phyloP scores from a whole-genome alignment of 768 basidiomycete genomes.

The Mrakia gelida region DNA sequence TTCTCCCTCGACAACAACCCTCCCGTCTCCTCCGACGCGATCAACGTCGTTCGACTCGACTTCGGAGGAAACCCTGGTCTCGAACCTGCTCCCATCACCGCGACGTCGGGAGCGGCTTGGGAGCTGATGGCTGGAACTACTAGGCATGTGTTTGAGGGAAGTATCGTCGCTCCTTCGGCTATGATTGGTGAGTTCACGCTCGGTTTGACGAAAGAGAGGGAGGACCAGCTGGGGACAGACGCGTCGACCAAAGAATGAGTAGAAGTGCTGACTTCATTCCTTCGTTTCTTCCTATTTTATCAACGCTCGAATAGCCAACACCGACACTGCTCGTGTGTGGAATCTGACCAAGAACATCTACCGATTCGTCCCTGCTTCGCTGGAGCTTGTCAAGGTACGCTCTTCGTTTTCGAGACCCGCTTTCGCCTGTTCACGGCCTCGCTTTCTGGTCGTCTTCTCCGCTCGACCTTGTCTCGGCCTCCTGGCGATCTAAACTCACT shows the following conservation, averaged over 20 bases:
- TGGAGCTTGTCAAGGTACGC: constrained; percentile 36
- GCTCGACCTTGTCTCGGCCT: not conserved
- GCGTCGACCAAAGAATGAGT: too few species aligned
- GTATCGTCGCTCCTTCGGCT: constrained; percentile 43
- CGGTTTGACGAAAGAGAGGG: not conserved
- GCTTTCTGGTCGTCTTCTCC: not conserved
- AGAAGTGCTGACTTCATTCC: not conserved
- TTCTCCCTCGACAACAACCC: constrained; percentile 34
- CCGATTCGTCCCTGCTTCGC: constrained; percentile 44
- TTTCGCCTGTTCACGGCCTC: not conserved
- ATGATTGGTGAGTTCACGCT: constrained; percentile 37
- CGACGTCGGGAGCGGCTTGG: constrained; percentile 36
- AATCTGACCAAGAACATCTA: constrained; percentile 44
- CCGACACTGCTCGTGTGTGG: constrained; percentile 40
- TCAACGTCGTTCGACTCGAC: constrained; percentile 36
- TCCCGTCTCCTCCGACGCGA: not conserved
- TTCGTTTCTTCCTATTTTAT: not conserved
- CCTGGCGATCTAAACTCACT: not conserved
- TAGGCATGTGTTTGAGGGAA: constrained; percentile 42
- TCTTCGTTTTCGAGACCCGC: not conserved
- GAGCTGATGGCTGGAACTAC: constrained; percentile 43
- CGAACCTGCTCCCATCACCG: constrained; percentile 43
- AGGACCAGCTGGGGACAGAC: not conserved
- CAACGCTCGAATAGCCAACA: constrained; percentile 39
- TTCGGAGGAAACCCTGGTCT: constrained; percentile 22